Evolutionary conservation across 2,329 filamentous ascomycete genomes (phyloP), one percentile per base, ranked within the genome.

Genomic region (Ascochyta clinopodiicola): DNA sequence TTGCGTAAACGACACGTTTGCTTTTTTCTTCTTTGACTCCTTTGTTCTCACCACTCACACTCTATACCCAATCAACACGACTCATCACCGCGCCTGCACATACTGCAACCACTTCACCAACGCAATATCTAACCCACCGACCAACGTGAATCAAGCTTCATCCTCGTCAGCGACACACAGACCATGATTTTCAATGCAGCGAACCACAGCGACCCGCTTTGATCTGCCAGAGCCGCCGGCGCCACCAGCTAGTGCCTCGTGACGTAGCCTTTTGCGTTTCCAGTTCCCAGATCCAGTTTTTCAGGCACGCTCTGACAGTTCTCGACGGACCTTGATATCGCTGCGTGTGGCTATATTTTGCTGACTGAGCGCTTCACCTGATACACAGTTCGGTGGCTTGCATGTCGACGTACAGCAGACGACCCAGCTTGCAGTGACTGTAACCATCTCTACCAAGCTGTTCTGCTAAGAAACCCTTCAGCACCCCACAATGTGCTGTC

Each of bases 191-290:
- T n/a, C 46, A 27, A 22, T 56, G 52, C 52, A 56, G 52, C 52
- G 43, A 56, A 51, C 52, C 52, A 56, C 15, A 22, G 46, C 42
- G 52, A 50, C 52, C 52, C 52, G 52, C 46, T 51, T 40, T 46
- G 46, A 51, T 56, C 52, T 46, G 22, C 45, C 24, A 50, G 50
- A 49, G 38, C 29, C 51, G 39, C 44, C 44, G 44, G 38, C 39
- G 44, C 39, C 22, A 19, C 22, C 22, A 10, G 22, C 45, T 46
- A 51, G 46, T 17, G 32, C 37, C 2, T 51, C 24, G 25, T 56
- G 52, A 56, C 52, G 52, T 56, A 39, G 21, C 36, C 36, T 21
- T 29, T 36, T 24, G 21, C 25, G 40, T 45, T 45, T 37, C 15
- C 36, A 45, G 25, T 50, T 50, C 42, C 13, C 31, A 36, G 31